These are phyloP conservation scores for Martensiomyces pterosporus DNA, from an alignment of 192 early-diverging fungal species.

Conservation along the genomic window DNA sequence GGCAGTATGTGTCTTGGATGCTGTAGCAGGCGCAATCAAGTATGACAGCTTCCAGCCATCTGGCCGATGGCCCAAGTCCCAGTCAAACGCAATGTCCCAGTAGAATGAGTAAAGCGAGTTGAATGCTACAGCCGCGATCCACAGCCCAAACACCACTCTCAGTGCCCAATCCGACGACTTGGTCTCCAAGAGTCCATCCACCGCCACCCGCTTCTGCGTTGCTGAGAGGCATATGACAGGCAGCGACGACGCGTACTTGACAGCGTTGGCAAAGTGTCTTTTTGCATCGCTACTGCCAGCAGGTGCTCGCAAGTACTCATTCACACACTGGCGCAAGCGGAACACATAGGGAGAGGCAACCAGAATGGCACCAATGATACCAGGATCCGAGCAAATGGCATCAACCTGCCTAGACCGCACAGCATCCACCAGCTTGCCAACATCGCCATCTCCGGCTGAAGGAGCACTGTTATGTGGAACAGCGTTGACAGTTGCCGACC, in stretches of 20 bases:
- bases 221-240: slow-evolving; percentile 48
- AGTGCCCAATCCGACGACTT: slow-evolving; percentile 27
- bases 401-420: slow-evolving; percentile 2
- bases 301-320: slow-evolving; percentile 32
- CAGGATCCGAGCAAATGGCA: slow-evolving; percentile 13
- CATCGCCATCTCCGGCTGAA: neutral
- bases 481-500: slow-evolving; percentile 4
- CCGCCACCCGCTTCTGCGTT: slow-evolving; percentile 18
- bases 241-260: slow-evolving; percentile 81
- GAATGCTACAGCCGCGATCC: slow-evolving; percentile 65
- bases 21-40: slow-evolving; percentile 9
- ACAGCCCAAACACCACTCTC: slow-evolving; percentile 34
- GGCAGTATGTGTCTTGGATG: slow-evolving; percentile 2
- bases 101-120: slow-evolving; percentile 93
- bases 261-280: slow-evolving; percentile 85
- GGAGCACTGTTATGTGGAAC: neutral
- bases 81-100: slow-evolving; percentile 95
- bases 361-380: slow-evolving; percentile 20
- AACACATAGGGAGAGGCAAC: slow-evolving; percentile 42
- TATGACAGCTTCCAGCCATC: slow-evolving; percentile 34
- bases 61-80: slow-evolving; percentile 60
- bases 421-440: slow-evolving; percentile 6
- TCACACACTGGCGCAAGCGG: slow-evolving; percentile 51
- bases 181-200: slow-evolving; percentile 13
- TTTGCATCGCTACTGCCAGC: slow-evolving; percentile 32